Base-by-base conservation (phyloP, 352 stramenopile species). In the Thraustotheca clavata region DNA sequence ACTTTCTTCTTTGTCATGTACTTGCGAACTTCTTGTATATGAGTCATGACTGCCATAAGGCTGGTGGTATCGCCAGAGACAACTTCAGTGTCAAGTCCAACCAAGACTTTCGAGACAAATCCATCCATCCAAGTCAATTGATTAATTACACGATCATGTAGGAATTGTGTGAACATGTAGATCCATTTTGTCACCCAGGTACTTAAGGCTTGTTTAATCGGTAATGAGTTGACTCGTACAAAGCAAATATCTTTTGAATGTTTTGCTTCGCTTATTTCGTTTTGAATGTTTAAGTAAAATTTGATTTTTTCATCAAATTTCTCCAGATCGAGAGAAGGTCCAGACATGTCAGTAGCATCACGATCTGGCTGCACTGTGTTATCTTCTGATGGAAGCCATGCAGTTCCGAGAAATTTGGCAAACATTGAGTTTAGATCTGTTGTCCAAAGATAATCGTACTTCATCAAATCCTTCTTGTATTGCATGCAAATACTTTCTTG, bases 111-210 rank as follows among this genome's bases (percentile, higher is more conserved):
- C 2, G 73, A 60, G 71, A 97, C 91, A 67, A 97, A 97, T 41
- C 75, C 76, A 59, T 96, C 71, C n/a, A 97, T 77, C 77, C 87
- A 90, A 34, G 74, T 57, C 3, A 97, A 74, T 26, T 91, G 78
- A 43, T 80, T 84, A 26, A 91, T 76, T 1, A 97, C 85, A 40
- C 89, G 78, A 47, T 96, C 82, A 54, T 97, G 88, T 0, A 98
- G 71, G 66, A 94, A 96, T 62, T 96, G 86, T 4, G 90, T 97
- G 62, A 96, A 97, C 32, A 96, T 75, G 60, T 97, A 97, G 33
- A 96, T 91, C 92, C 92, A 98, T 50, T 98, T 98, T 5, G 90
- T 97, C 0, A 96, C 88, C 87, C 90, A 98, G 12, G 91, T 97
- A 1, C 80, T 88, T 29, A 98, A 75, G 18, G 91, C 89, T 50